Evolutionary conservation across 306 rosid species (phyloP).

Genomic region (Glycine latifolia): DNA sequence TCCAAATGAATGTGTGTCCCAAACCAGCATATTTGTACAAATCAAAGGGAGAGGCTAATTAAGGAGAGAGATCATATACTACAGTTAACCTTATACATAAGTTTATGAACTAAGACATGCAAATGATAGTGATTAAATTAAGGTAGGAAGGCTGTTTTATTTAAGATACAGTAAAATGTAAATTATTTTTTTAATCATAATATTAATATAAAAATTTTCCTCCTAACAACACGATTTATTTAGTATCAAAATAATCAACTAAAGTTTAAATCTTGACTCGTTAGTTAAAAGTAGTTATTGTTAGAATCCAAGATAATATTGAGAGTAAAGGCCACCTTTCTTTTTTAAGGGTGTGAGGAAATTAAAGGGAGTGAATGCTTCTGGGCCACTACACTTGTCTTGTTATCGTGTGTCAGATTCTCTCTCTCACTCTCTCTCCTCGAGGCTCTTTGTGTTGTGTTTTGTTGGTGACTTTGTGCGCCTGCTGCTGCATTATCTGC

Average conservation of each 20-base stretch:
- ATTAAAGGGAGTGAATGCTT: constrained; percentile 59
- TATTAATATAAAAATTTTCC: too few species aligned
- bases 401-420: constrained; percentile 64
- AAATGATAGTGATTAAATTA: constrained; percentile 24
- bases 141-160: constrained; percentile 8
- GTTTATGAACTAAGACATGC: constrained; percentile 15
- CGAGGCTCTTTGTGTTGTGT: constrained; percentile 41
- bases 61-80: constrained; percentile 48
- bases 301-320: background rate
- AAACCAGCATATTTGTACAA: constrained; percentile 35
- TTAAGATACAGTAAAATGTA: too few species aligned
- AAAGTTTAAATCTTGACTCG: too few species aligned
- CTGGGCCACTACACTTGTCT: constrained; percentile 65
- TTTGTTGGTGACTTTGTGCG: constrained; percentile 50
- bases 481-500: constrained; percentile 58
- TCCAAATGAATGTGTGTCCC: constrained; percentile 47
- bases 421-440: constrained; percentile 30
- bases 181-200: too few species aligned
- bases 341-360: constrained; percentile 35
- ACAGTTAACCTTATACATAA: constrained; percentile 13
- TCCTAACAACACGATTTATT: too few species aligned
- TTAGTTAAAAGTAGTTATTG: too few species aligned
- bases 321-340: constrained; percentile 20
- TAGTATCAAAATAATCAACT: too few species aligned
- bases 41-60: constrained; percentile 19